Evolutionary conservation across 768 basidiomycete species (phyloP), one percentile per base, ranked within the genome.

Genomic region (Termitomyces sp.): DNA sequence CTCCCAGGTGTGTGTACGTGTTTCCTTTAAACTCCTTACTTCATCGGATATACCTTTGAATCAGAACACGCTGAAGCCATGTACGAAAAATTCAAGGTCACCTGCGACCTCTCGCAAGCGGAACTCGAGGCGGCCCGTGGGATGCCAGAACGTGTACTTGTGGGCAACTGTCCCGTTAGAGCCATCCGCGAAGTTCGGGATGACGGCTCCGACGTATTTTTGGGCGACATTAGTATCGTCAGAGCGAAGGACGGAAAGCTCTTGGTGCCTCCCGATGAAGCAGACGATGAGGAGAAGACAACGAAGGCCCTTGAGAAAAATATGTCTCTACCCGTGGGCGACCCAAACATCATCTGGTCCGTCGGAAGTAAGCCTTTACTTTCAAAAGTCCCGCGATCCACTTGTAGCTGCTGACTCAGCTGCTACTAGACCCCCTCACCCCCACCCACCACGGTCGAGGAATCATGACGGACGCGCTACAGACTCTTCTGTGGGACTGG

Each of bases 401-500:
- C 39, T 42, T 3, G 18, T 30, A 54, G 9, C 16, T 31, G 36
- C 6, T 31, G 36, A 51, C 34, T 6, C 24, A 15, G 11, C 6
- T 49, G 51, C 22, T 49, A 51, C 22, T 66, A 88, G 87, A 87
- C 65, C 87, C 78, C 61, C 70, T 89, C 44, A 78, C 76, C 4
- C 73, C 82, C 16, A 80, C 78, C 37, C 81, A 88, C 63, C 87
- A 89, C 57, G 77, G 87, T 33, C 76, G 73, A 60, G 88, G 88
- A 0, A 89, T 91, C 61, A 90, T 91, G 89, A 80, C 81, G 24
- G 82, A 80, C n/a, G 87, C 78, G 0, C 66, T 92, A 24, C 70
- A 69, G 5, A 79, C 78, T 3, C 49, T 91, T 36, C 55, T 90
- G 44, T 65, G 78, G 15, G 65, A 77, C 7, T 89, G 89, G 87